Conservation (phyloP, 345 rosid species). For the Streptanthus diversifolius region DNA sequence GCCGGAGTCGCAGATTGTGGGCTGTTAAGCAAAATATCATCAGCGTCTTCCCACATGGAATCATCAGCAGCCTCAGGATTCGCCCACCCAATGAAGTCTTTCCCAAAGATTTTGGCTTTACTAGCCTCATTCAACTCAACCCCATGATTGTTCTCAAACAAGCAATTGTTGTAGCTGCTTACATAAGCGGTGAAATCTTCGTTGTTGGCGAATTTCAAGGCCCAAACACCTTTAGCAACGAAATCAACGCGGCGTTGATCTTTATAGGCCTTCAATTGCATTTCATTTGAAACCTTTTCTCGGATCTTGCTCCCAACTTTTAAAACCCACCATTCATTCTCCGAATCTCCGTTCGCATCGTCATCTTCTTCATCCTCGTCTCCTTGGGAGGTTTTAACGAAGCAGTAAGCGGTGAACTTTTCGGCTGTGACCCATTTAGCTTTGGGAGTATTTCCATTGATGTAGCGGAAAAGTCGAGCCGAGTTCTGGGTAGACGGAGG, state of each 20-base stretch:
- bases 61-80: conserved; percentile 95
- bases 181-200: conserved; percentile 58
- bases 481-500: conserved; percentile 40
- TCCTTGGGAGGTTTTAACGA: conserved; percentile 45
- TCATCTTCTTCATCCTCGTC: conserved; percentile 42
- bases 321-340: conserved; percentile 56
- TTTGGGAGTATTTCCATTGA: conserved; percentile 71
- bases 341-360: conserved; percentile 38
- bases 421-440: conserved; percentile 79
- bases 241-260: conserved; percentile 92
- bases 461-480: conserved; percentile 60
- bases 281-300: conserved; percentile 50
- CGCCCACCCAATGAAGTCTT: conserved; percentile 89
- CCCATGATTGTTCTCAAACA: conserved; percentile 88
- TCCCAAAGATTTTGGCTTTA: conserved; percentile 76
- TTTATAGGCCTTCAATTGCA: conserved; percentile 71
- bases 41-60: conserved; percentile 99
- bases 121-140: conserved; percentile 77
- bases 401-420: conserved; percentile 52
- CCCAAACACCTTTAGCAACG: conserved; percentile 87
- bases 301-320: conserved; percentile 58
- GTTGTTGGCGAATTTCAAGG: conserved; percentile 59
- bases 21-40: conserved; percentile 56
- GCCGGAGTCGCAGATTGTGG: conserved; percentile 59
- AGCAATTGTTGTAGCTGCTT: conserved; percentile 54